phyloP scores from a whole-genome alignment of 2,329 filamentous ascomycete genomes.

The Epichloe typhina region DNA sequence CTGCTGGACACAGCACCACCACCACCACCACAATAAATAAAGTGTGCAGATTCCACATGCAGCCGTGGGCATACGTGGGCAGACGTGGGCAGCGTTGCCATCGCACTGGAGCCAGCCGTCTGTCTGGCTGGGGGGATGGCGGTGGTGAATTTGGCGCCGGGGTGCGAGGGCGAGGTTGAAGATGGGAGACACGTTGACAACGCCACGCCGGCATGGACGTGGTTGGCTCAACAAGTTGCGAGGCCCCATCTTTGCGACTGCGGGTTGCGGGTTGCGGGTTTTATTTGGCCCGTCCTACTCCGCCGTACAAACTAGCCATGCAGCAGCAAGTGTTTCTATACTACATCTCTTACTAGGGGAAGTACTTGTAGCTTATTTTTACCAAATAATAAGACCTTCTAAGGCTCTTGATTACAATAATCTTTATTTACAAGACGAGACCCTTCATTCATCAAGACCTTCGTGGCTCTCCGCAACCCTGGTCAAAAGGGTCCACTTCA shows the following conservation, averaged over 20 bases:
- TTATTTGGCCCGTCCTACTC: background rate
- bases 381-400: no score
- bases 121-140: background rate
- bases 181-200: background rate
- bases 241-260: background rate
- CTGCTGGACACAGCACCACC: background rate
- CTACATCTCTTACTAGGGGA: no score
- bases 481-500: background rate
- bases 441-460: no score
- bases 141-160: constrained; percentile 1
- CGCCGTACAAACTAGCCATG: no score
- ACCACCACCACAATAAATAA: background rate
- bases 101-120: background rate
- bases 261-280: no score
- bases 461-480: no score
- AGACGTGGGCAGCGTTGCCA: background rate
- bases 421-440: no score
- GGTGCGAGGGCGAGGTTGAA: background rate
- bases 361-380: no score
- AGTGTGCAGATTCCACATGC: background rate
- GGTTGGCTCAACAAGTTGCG: background rate
- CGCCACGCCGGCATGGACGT: background rate
- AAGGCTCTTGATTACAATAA: no score
- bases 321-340: no score
- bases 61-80: background rate